Evolutionary conservation across 2,329 filamentous ascomycete genomes (phyloP).

Genomic region (Alternaria rosae): DNA sequence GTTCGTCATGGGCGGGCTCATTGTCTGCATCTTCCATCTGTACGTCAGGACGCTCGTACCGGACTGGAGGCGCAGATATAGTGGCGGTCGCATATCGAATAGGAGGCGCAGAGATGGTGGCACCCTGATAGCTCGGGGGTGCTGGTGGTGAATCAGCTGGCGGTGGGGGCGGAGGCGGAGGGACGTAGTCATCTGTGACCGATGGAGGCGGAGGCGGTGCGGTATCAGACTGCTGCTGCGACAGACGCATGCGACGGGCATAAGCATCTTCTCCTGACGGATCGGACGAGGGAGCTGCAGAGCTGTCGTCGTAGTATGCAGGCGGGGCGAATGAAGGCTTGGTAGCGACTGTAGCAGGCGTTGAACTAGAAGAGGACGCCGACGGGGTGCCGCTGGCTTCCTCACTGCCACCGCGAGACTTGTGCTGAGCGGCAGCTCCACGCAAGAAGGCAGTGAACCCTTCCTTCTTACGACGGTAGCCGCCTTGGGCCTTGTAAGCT

Average conservation of each 20-base stretch:
- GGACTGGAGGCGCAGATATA: slow-evolving; percentile 82
- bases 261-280: slow-evolving; percentile 32
- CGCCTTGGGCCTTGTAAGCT: slow-evolving; percentile 36
- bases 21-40: slow-evolving; percentile 19
- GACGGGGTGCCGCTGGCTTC: slow-evolving; percentile 15
- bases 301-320: slow-evolving; percentile 38
- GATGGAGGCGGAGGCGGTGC: slow-evolving; percentile 23
- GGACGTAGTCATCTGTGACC: slow-evolving; percentile 16
- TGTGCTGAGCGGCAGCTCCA: slow-evolving; percentile 21
- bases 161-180: slow-evolving; percentile 27
- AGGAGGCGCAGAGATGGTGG: slow-evolving; percentile 78
- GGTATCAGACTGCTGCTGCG: slow-evolving; percentile 17
- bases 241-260: slow-evolving; percentile 30
- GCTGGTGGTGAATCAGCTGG: slow-evolving; percentile 54
- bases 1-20: slow-evolving; percentile 43
- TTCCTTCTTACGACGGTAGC: slow-evolving; percentile 33
- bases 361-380: slow-evolving; percentile 22
- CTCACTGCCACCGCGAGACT: slow-evolving; percentile 21
- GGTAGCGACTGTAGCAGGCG: slow-evolving; percentile 10
- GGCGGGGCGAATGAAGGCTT: slow-evolving; percentile 59
- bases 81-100: slow-evolving; percentile 72
- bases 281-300: slow-evolving; percentile 47
- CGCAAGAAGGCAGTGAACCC: slow-evolving; percentile 36
- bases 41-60: slow-evolving; percentile 61
- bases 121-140: slow-evolving; percentile 47